Evolutionary conservation across 208 protist genomes (phyloP).

Genomic region (Leishmania aethiopica): DNA sequence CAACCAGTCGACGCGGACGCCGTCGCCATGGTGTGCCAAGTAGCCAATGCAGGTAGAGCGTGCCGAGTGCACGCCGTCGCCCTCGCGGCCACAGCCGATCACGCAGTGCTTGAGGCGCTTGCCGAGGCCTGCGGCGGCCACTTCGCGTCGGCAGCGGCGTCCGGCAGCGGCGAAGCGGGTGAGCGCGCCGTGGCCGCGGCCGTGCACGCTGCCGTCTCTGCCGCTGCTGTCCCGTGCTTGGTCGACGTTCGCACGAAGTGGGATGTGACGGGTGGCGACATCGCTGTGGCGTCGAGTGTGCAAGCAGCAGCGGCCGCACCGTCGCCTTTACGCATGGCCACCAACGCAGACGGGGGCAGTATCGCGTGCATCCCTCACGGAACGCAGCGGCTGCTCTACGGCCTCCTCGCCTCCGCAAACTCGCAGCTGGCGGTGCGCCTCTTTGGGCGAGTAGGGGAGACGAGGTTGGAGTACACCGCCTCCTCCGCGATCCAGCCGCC

Average conservation of each 20-base stretch:
- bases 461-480: conserved; percentile 63
- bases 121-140: conserved; percentile 46
- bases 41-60: conserved; percentile 17
- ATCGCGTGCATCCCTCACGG: conserved; percentile 39
- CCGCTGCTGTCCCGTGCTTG: conserved; percentile 59
- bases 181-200: conserved; percentile 23
- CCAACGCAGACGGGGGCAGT: conserved; percentile 5
- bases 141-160: conserved; percentile 27
- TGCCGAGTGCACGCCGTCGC: conserved; percentile 64
- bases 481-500: conserved; percentile 14
- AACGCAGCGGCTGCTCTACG: conserved; percentile 31
- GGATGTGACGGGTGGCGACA: conserved; percentile 8
- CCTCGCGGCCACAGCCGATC: conserved; percentile 34
- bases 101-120: conserved; percentile 52
- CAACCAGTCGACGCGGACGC: conserved; percentile 12
- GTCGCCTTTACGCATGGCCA: conserved; percentile 18
- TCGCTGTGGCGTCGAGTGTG: background rate
- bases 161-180: background rate
- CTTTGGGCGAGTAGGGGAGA: conserved; percentile 49
- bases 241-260: conserved; percentile 36
- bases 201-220: conserved; percentile 39
- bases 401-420: conserved; percentile 10
- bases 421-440: conserved; percentile 38
- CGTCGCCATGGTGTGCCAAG: conserved; percentile 41
- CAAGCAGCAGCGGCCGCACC: background rate